These are phyloP conservation scores for Amaranthus palmeri DNA, from an alignment of 148 eudicot genomes.

Conservation along the genomic window DNA sequence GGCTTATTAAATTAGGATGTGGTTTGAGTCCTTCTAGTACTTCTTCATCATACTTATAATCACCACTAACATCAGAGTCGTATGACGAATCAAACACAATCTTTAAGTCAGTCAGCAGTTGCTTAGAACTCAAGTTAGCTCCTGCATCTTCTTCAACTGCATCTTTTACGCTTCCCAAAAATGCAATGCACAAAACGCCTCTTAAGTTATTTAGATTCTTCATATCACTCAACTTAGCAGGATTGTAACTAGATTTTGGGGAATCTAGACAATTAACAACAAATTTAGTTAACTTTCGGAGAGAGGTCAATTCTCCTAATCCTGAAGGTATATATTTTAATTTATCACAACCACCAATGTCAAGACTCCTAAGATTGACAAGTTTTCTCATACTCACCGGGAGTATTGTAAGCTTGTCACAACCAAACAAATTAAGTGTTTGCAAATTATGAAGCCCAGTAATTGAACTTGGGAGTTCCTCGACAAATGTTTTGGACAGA, in stretches of 20 bases:
- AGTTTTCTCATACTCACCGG: conserved; percentile 7
- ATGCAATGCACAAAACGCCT: not conserved
- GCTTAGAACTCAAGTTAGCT: not conserved
- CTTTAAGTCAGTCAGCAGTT: not conserved
- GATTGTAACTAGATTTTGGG: not conserved
- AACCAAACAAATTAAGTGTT: conserved; percentile 3
- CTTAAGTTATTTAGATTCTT: conserved; percentile 11
- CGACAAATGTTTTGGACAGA: not conserved
- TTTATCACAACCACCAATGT: not conserved
- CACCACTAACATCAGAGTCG: not conserved
- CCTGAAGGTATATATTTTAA: conserved; percentile 4
- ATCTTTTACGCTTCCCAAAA: not conserved
- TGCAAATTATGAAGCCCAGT: conserved; percentile 30
- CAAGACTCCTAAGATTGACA: conserved; percentile 4
- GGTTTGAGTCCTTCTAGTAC: conserved; percentile 29
- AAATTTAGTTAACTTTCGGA: not conserved
- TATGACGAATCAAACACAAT: not conserved
- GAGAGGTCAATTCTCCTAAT: not conserved
- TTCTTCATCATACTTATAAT: not conserved
- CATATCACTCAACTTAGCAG: conserved; percentile 10
- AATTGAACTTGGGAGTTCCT: conserved; percentile 13
- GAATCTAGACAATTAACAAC: not conserved
- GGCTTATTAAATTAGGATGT: conserved; percentile 9
- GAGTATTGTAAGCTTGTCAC: not conserved
- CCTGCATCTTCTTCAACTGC: not conserved